Evolutionary conservation across 495 filamentous ascomycete genomes (phyloP).

Genomic region (Cairneyella variabilis): DNA sequence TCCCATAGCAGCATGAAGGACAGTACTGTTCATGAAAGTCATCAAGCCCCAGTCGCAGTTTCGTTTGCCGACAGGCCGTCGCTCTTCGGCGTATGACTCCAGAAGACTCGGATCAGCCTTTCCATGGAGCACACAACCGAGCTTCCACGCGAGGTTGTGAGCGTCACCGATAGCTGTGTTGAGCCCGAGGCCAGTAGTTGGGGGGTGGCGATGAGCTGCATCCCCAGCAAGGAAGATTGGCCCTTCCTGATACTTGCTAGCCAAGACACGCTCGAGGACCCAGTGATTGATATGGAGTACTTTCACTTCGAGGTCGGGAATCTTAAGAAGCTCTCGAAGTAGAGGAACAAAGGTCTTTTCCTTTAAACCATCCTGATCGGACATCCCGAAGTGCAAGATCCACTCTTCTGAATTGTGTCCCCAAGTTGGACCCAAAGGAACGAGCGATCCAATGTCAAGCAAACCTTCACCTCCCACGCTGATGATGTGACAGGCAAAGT

Average conservation of each 20-base stretch:
- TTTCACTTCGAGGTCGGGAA: constrained; percentile 29
- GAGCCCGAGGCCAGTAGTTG: constrained; percentile 42
- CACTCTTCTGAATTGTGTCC: constrained; percentile 10
- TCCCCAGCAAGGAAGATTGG: constrained; percentile 46
- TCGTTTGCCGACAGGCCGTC: constrained; percentile 37
- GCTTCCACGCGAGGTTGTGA: constrained; percentile 46
- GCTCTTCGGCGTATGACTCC: constrained; percentile 33
- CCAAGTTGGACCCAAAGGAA: constrained; percentile 8
- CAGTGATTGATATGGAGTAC: constrained; percentile 32
- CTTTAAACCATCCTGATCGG: background rate
- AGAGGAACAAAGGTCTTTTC: background rate
- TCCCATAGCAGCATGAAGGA: constrained; percentile 32
- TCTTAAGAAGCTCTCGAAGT: background rate
- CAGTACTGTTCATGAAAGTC: constrained; percentile 5
- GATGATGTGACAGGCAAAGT: background rate
- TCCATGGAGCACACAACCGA: constrained; percentile 36
- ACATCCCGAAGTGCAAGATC: background rate
- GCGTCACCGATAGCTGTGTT: constrained; percentile 47
- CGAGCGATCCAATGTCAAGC: background rate
- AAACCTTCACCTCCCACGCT: background rate
- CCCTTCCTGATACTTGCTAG: constrained; percentile 36
- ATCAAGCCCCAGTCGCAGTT: constrained; percentile 34
- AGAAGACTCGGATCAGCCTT: constrained; percentile 20
- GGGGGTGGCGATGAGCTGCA: constrained; percentile 41
- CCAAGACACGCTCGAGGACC: constrained; percentile 40